Evolutionary conservation across 495 filamentous ascomycete species (phyloP).

Genomic region (Coniosporium apollinis): DNA sequence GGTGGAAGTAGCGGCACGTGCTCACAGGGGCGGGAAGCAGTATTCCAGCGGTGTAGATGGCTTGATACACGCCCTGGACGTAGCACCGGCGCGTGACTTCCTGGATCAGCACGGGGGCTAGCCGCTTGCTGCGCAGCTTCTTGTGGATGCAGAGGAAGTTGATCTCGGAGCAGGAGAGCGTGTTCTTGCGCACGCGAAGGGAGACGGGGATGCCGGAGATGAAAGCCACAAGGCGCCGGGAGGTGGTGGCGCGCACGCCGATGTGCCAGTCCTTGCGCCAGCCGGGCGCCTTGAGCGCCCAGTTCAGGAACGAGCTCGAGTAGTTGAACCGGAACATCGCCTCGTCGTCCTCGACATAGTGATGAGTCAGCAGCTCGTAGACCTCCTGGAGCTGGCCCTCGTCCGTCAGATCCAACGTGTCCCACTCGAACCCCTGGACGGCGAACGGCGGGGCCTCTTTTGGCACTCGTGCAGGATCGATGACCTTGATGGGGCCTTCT

Average conservation of each 20-base stretch:
- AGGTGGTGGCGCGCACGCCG: conserved; percentile 58
- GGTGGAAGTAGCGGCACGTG: conserved; percentile 89
- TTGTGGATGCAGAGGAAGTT: conserved; percentile 98
- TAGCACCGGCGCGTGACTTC: conserved; percentile 90
- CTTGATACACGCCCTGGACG: conserved; percentile 67
- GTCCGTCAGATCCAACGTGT: conserved; percentile 68
- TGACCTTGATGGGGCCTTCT: conserved; percentile 50
- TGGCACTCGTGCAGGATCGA: conserved; percentile 57
- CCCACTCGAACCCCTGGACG: conserved; percentile 79
- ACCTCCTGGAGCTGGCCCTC: conserved; percentile 52
- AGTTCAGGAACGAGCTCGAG: conserved; percentile 71
- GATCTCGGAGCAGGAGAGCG: conserved; percentile 69
- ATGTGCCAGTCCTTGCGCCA: conserved; percentile 94
- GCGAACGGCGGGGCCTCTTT: conserved; percentile 44
- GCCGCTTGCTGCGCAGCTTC: conserved; percentile 82
- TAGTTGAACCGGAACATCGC: conserved; percentile 97
- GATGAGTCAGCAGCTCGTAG: conserved; percentile 71
- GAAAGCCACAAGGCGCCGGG: conserved; percentile 75
- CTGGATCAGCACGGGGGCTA: conserved; percentile 87
- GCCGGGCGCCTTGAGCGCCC: conserved; percentile 89
- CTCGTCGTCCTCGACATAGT: conserved; percentile 93
- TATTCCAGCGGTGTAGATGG: conserved; percentile 85
- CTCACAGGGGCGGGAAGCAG: conserved; percentile 78
- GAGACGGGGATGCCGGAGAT: conserved; percentile 80
- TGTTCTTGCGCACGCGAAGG: conserved; percentile 60